These are phyloP conservation scores for Bipolaris gigantea DNA, from an alignment of 2,329 filamentous ascomycete genomes.

Conservation along the genomic window DNA sequence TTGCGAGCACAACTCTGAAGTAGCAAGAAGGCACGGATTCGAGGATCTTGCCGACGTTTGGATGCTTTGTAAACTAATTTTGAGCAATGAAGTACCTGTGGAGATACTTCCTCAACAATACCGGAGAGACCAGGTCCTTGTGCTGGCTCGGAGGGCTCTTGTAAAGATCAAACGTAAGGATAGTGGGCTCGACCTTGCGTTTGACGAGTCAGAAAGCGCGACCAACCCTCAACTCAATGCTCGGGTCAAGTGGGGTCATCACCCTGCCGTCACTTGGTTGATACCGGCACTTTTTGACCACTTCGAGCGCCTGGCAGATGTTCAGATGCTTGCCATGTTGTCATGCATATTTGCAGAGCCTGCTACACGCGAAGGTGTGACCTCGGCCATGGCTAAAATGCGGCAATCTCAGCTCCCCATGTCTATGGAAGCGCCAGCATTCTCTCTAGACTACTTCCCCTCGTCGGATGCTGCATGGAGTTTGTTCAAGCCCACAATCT, in stretches of 20 bases:
- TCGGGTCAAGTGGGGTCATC: conserved; percentile 59
- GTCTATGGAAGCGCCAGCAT: conserved; percentile 49
- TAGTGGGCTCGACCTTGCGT: conserved; percentile 53
- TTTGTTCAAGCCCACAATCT: conserved; percentile 45
- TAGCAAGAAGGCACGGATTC: conserved; percentile 72
- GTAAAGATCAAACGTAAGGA: conserved; percentile 55
- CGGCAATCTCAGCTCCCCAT: conserved; percentile 44
- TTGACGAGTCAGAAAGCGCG: conserved; percentile 48
- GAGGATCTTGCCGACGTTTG: conserved; percentile 78
- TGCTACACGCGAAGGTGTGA: conserved; percentile 46
- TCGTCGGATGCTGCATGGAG: conserved; percentile 49
- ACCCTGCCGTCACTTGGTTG: conserved; percentile 61
- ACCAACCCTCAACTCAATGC: conserved; percentile 46
- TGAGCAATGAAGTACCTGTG: conserved; percentile 75
- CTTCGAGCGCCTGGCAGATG: conserved; percentile 62
- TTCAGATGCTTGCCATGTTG: conserved; percentile 68
- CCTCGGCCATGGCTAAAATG: conserved; percentile 42
- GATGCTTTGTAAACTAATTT: conserved; percentile 75
- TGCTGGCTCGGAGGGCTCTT: conserved; percentile 67
- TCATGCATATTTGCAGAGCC: conserved; percentile 61
- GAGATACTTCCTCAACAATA: conserved; percentile 61
- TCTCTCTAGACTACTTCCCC: conserved; percentile 53
- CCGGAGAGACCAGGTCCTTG: conserved; percentile 63
- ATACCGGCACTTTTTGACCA: conserved; percentile 61
- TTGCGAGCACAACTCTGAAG: conserved; percentile 78